These are phyloP conservation scores for Blastobotrys malaysiensis DNA, from an alignment of 1,139 yeast species.

Conservation along the genomic window DNA sequence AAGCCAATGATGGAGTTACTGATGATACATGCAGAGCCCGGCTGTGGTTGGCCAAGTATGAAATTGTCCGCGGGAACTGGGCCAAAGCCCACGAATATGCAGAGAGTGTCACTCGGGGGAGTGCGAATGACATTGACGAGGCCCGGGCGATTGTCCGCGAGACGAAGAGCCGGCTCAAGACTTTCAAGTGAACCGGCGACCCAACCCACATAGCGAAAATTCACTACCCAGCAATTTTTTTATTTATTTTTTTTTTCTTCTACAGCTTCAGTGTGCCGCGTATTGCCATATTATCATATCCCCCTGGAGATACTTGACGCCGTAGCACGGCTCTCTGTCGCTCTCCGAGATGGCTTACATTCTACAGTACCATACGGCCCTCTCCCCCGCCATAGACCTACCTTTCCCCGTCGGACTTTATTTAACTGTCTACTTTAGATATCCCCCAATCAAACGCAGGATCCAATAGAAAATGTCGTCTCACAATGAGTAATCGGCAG, in stretches of 20 bases:
- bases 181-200: too few relatives aligned
- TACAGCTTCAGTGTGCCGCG: too few relatives aligned
- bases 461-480: background rate
- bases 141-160: slow-evolving; percentile 81
- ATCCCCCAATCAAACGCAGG: background rate
- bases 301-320: background rate
- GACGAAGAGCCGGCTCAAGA: slow-evolving; percentile 14
- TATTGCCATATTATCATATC: background rate
- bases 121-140: slow-evolving; percentile 82
- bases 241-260: too few relatives aligned
- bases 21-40: slow-evolving; percentile 81
- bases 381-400: too few relatives aligned
- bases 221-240: background rate
- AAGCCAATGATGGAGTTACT: slow-evolving; percentile 52
- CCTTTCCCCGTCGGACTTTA: background rate
- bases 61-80: slow-evolving; percentile 52
- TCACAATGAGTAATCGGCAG: background rate
- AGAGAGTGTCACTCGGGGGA: slow-evolving; percentile 65
- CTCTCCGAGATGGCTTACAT: too few relatives aligned
- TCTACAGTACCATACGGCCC: too few relatives aligned
- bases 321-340: background rate
- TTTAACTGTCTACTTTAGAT: background rate
- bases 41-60: slow-evolving; percentile 78
- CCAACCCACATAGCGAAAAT: too few relatives aligned
- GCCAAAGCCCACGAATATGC: slow-evolving; percentile 72